Evolutionary conservation across 805 yeast species (phyloP).

Genomic region (Myxozyma mucilagina): DNA sequence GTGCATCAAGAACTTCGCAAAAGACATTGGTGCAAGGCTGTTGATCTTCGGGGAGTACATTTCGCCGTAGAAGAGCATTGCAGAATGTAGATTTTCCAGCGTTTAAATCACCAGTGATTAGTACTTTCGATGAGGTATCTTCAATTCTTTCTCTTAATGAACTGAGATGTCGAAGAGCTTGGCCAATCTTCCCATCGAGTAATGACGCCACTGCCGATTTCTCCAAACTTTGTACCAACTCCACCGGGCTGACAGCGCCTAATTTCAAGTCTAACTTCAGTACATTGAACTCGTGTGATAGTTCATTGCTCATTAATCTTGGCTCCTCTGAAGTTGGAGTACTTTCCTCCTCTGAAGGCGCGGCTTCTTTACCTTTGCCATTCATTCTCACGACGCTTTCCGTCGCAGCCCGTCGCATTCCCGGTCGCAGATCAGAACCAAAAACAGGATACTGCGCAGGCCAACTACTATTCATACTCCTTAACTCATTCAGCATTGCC

Average conservation of each 20-base stretch:
- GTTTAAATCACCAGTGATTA: constrained; percentile 94
- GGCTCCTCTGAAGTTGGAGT: constrained; percentile 11
- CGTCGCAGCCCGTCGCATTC: constrained; percentile 18
- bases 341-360: background rate
- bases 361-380: background rate
- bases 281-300: constrained; percentile 50
- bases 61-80: constrained; percentile 77
- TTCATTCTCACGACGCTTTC: constrained; percentile 7
- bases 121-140: constrained; percentile 88
- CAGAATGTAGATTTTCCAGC: constrained; percentile 97
- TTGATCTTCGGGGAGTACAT: constrained; percentile 89
- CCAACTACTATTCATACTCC: constrained; percentile 35
- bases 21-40: constrained; percentile 97
- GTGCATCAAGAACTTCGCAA: constrained; percentile 87
- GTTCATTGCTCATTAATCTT: constrained; percentile 21
- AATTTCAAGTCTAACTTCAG: constrained; percentile 63
- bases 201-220: constrained; percentile 67
- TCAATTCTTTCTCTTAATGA: constrained; percentile 80
- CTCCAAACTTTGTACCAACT: constrained; percentile 59
- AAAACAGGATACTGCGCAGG: constrained; percentile 39
- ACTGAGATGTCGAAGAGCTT: constrained; percentile 64
- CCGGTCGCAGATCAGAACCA: background rate
- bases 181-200: constrained; percentile 65
- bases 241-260: constrained; percentile 45
- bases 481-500: constrained; percentile 37